Evolutionary conservation across 2,329 filamentous ascomycete genomes (phyloP), one percentile per base, ranked within the genome.

Genomic region (Ophiostoma novo-ulmi): DNA sequence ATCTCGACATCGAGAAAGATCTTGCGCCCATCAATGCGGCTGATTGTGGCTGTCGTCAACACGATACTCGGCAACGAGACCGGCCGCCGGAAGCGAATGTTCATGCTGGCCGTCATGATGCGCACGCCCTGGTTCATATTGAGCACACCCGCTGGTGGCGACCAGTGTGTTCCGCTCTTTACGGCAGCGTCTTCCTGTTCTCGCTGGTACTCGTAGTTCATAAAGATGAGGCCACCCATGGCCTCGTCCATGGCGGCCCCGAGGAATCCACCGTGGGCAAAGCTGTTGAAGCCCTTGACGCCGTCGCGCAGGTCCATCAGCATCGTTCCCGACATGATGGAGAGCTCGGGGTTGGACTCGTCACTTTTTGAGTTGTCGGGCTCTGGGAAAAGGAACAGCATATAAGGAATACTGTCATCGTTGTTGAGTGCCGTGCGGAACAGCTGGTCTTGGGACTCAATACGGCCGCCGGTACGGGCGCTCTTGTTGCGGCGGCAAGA

Each of bases 191-290:
- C 41, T 5, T 71, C 48, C 39, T 70, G 58, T 4, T 10, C n/a
- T 17, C 41, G 70, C 70, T 73, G 73, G 61, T 71, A 66, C 36
- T 74, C 44, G 66, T 74, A 70, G 63, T 77, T 77, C 67, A 72
- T 61, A 35, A 74, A 73, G 26, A 76, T 68, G 39, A 77, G 68
- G 36, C 67, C 68, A 35, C 75, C 76, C 76, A 78, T 77, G 48
- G 74, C 74, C 70, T 78, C 77, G 72, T 78, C 77, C 20, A 78
- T 73, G 10, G 76, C 10, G 10, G 73, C 67, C 8, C 72, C 58
- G 13, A 75, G 70, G 1, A 78, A 69, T 5, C 76, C 77, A 41
- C 76, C 77, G 68, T 78, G 76, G 1, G 72, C 70, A 71, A 76
- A 77, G 6, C 77, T 76, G 20, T 74, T 75, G 41, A 76, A 63